Conservation (phyloP, 805 yeast species). For the Lachancea kluyveri region DNA sequence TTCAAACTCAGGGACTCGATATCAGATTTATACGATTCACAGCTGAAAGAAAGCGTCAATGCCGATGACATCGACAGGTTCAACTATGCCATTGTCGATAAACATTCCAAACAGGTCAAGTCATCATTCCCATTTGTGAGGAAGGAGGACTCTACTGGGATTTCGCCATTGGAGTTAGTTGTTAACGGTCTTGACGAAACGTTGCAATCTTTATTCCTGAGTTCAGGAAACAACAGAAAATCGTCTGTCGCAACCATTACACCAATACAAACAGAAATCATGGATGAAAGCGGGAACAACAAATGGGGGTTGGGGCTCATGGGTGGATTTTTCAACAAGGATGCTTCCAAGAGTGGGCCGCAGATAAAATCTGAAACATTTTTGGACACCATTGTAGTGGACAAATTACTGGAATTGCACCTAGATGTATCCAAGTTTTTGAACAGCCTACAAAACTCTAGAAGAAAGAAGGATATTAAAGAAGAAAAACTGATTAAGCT, state of each 20-base stretch:
- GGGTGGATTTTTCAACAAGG: conserved; percentile 6
- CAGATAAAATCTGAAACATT: conserved; percentile 15
- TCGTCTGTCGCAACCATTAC: conserved; percentile 9
- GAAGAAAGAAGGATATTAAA: conserved; percentile 8
- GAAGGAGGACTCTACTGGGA: conserved; percentile 5
- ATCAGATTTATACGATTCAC: conserved; percentile 14
- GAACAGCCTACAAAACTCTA: conserved; percentile 14
- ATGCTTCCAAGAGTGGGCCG: not conserved
- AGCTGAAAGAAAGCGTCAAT: not conserved
- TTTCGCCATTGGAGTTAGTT: conserved; percentile 20
- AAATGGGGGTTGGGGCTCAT: conserved; percentile 8
- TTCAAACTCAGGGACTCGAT: conserved; percentile 19
- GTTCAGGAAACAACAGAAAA: conserved; percentile 6
- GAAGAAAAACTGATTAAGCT: conserved; percentile 27
- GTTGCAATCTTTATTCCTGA: conserved; percentile 2
- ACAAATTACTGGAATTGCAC: conserved; percentile 23
- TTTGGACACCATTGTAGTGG: conserved; percentile 15
- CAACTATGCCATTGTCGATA: conserved; percentile 20
- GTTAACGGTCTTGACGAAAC: conserved; percentile 22
- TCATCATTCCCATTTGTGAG: conserved; percentile 25
- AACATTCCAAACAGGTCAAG: conserved; percentile 7
- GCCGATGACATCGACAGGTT: conserved; percentile 8
- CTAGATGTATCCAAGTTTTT: conserved; percentile 17
- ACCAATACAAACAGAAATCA: not conserved
- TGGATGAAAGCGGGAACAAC: not conserved